Conservation (phyloP, 2,329 filamentous ascomycete species). For the Arthrobotrys musiformis region DNA sequence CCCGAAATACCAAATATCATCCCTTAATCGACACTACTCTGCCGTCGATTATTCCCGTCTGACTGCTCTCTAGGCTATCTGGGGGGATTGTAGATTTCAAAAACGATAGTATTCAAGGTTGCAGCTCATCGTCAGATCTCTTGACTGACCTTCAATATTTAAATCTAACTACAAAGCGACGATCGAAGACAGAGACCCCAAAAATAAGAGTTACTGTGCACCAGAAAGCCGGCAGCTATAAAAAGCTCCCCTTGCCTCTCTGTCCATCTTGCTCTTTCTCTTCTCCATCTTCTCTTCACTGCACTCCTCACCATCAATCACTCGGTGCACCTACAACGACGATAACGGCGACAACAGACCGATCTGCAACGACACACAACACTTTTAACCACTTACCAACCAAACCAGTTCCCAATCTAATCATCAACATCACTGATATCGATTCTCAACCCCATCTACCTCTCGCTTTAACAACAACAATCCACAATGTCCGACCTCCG, state of each 20-base stretch:
- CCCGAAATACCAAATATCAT: neutral
- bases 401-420: too few species aligned
- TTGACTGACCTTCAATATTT: too few species aligned
- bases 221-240: slow-evolving; percentile 17
- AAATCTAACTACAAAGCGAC: too few species aligned
- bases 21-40: neutral
- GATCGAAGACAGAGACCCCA: neutral
- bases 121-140: too few species aligned
- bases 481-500: slow-evolving; percentile 71
- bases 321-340: too few species aligned
- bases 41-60: neutral
- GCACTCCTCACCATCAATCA: neutral
- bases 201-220: neutral
- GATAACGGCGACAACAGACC: neutral
- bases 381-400: neutral
- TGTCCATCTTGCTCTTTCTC: neutral
- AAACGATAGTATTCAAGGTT: too few species aligned
- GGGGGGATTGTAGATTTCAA: too few species aligned
- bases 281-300: slow-evolving; percentile 2
- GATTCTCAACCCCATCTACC: too few species aligned
- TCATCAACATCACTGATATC: too few species aligned
- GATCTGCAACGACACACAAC: slow-evolving; percentile 15
- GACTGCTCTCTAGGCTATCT: too few species aligned
- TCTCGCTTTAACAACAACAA: neutral
- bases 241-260: neutral